A percentile compares a stretch with the other conserved stretches of the same genome.
These are phyloP conservation scores for Oryza punctata DNA, from an alignment of 176 grass and related monocot genomes.

Conservation along the genomic window DNA sequence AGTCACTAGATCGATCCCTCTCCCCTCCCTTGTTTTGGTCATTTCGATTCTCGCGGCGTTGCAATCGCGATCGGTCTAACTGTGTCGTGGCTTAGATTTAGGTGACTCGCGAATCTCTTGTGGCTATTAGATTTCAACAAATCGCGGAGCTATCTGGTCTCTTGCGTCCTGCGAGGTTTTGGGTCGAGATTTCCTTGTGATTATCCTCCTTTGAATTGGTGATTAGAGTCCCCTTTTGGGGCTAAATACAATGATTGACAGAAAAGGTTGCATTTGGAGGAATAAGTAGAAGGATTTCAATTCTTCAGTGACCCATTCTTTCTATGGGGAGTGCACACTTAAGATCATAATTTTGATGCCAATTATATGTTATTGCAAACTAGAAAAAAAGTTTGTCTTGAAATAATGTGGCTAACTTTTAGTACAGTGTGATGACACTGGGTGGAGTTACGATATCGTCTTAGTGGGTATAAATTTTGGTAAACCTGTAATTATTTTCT, in stretches of 20 bases:
- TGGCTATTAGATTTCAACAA: background rate
- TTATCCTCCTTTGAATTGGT: background rate
- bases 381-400: background rate
- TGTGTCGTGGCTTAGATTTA: background rate
- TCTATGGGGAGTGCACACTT: background rate
- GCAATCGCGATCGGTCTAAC: background rate
- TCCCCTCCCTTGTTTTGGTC: background rate
- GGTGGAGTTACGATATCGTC: background rate
- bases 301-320: background rate
- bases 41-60: background rate
- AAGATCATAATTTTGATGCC: background rate
- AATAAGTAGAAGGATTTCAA: background rate
- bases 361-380: background rate
- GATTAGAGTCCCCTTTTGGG: no score
- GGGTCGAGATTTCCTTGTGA: background rate
- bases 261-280: background rate
- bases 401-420: background rate
- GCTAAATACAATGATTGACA: no score
- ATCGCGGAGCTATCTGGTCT: background rate
- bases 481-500: background rate
- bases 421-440: background rate
- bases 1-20: conserved; percentile 21
- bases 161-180: background rate
- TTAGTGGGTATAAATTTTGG: background rate
- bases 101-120: background rate